Base-by-base conservation (phyloP, 169 alveolate species). In the Plasmodium vivax region DNA sequence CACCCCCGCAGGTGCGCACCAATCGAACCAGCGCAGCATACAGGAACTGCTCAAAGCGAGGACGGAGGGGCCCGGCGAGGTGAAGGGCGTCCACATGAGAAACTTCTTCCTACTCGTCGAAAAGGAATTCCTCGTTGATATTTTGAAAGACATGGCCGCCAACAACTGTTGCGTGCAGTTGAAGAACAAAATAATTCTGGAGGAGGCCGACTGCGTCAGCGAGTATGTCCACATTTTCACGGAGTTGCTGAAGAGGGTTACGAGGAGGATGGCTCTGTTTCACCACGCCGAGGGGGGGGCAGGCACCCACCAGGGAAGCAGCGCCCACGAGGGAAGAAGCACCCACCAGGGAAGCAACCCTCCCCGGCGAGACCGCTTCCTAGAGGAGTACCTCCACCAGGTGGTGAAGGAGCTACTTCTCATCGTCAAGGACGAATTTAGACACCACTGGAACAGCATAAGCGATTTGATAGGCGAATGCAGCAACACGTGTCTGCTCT, bases 391-490 rank as follows among this genome's bases (percentile, higher is more conserved):
- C 56, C 41, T 58, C 34, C 80, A 80, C 23, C 54, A 56, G n/a
- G 94, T 90, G 14, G 82, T 90, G 83, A 90, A 90, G 45, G 83
- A 90, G 51, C 47, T 80, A 80, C 74, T 90, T 62, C 51, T 90
- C 27, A 90, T 90, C 51, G 90, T 74, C 3, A 90, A 90, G 47
- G 94, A 90, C 34, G 94, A 90, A 79, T 90, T 90, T 90, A 27
- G 94, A 23, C 36, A 80, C 51, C 83, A 90, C 45, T 90, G 94
- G 94, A 90, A 90, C 54, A 80, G n/a, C 83, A 90, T 90, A 32
- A 62, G 58, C 45, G 94, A 90, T 80, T 51, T 90, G 81, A 81
- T 90, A 58, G 90, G 91, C n/a, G 77, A 90, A 10, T 90, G 84
- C 54, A 71, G 56, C 32, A 58, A n/a, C 0, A 74, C 94, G 72